Conservation (phyloP, 1,284 basidiomycete species). For the Dichomitus squalens region DNA sequence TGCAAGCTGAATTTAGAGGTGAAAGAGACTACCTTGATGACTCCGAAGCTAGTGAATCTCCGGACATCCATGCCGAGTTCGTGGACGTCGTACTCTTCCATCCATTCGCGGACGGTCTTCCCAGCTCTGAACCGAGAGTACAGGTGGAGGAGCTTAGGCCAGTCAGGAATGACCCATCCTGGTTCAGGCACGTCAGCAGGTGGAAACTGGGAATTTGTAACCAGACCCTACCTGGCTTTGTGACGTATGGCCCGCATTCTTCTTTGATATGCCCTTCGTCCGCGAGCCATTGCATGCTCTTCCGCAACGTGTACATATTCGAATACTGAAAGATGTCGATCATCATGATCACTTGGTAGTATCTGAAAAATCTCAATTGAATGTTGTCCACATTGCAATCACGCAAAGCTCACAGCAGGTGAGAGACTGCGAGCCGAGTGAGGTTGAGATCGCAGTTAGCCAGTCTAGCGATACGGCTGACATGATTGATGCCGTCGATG, state of each 20-base stretch:
- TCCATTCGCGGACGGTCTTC: conserved; percentile 88
- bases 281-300: conserved; percentile 83
- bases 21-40: conserved; percentile 77
- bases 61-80: conserved; percentile 85
- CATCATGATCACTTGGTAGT: conserved; percentile 95
- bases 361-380: conserved; percentile 45
- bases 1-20: not conserved
- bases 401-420: conserved; percentile 73
- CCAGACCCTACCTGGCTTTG: conserved; percentile 58
- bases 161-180: conserved; percentile 67
- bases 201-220: not conserved
- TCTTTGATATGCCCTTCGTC: conserved; percentile 80
- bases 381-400: not conserved
- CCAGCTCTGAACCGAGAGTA: conserved; percentile 90
- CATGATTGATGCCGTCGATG: conserved; percentile 92
- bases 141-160: conserved; percentile 82
- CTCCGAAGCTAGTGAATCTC: conserved; percentile 95
- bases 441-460: conserved; percentile 89
- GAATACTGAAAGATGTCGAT: conserved; percentile 97
- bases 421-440: conserved; percentile 87
- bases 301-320: conserved; percentile 94
- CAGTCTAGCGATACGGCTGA: conserved; percentile 88
- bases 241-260: conserved; percentile 91
- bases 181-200: not conserved
- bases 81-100: conserved; percentile 75